A percentile compares a stretch with the other conserved stretches of the same genome.
Conservation (phyloP, 345 rosid genomes). For the Murraya paniculata region DNA sequence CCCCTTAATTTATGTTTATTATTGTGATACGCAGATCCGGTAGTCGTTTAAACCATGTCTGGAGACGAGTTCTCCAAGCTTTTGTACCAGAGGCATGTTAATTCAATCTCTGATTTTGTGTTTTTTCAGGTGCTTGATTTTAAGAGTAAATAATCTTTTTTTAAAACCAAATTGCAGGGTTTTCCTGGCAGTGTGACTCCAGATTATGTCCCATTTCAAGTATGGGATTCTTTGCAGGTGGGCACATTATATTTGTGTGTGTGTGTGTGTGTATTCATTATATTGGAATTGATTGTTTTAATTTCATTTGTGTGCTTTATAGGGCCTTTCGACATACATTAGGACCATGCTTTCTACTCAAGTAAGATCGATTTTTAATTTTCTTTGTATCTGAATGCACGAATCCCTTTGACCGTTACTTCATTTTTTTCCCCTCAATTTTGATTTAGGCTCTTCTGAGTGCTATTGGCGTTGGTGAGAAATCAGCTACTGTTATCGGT, state of each 20-base stretch:
- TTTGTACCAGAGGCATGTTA: constrained; percentile 80
- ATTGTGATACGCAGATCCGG: constrained; percentile 40
- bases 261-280: too few relatives aligned
- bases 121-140: background rate
- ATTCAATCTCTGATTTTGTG: background rate
- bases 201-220: constrained; percentile 82
- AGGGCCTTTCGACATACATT: constrained; percentile 93
- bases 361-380: constrained; percentile 38
- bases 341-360: constrained; percentile 98
- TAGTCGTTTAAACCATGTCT: constrained; percentile 61
- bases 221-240: constrained; percentile 96
- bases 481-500: constrained; percentile 89
- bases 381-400: background rate
- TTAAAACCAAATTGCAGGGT: constrained; percentile 43
- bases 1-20: background rate
- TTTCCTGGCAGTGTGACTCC: constrained; percentile 88
- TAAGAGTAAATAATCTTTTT: background rate
- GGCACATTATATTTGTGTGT: background rate
- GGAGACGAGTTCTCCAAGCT: constrained; percentile 84
- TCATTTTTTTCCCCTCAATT: background rate
- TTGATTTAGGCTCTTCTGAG: constrained; percentile 71
- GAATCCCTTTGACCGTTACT: background rate
- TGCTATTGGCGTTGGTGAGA: constrained; percentile 97
- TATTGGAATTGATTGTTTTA: background rate
- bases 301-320: background rate